A percentile compares a stretch with the other conserved stretches of the same genome.
Evolutionary conservation across 1,284 basidiomycete species (phyloP).

Genomic region (Coniferiporia weirii): DNA sequence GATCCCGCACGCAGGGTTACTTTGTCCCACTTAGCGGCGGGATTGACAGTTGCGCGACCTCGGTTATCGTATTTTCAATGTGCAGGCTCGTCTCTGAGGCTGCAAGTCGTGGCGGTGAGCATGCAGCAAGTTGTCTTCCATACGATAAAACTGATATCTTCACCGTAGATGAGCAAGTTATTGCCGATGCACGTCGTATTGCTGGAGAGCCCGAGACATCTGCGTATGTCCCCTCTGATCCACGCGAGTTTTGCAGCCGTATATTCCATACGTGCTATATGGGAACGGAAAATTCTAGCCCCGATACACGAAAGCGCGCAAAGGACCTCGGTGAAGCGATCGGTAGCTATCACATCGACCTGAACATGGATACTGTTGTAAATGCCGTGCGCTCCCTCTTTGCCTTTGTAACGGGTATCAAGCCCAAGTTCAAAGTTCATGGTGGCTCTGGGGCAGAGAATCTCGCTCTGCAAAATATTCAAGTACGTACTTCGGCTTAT

Average conservation of each 20-base stretch:
- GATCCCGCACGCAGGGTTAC: conserved; percentile 92
- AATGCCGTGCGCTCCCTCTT: conserved; percentile 83
- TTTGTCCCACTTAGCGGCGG: conserved; percentile 97
- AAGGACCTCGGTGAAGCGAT: conserved; percentile 85
- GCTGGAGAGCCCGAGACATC: conserved; percentile 79
- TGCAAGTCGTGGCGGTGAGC: conserved; percentile 62
- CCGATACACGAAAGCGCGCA: conserved; percentile 82
- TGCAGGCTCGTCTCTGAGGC: conserved; percentile 84
- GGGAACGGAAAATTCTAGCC: conserved; percentile 94
- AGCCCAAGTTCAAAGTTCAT: conserved; percentile 83
- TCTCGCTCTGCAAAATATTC: conserved; percentile 96
- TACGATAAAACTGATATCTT: neutral
- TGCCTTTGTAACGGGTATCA: conserved; percentile 73
- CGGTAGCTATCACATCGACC: conserved; percentile 90
- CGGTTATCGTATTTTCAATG: conserved; percentile 95
- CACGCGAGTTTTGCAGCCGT: conserved; percentile 79
- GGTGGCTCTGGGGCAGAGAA: conserved; percentile 90
- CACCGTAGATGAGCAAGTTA: conserved; percentile 74
- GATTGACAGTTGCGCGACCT: conserved; percentile 95
- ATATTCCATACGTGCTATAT: conserved; percentile 99
- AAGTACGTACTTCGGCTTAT: conserved; percentile 42
- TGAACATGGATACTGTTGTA: conserved; percentile 95
- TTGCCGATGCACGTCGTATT: conserved; percentile 87
- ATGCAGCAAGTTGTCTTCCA: neutral
- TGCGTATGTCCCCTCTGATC: conserved; percentile 77